phyloP scores from a whole-genome alignment of 2,329 filamentous ascomycete genomes.

The Tolypocladium amazonense region DNA sequence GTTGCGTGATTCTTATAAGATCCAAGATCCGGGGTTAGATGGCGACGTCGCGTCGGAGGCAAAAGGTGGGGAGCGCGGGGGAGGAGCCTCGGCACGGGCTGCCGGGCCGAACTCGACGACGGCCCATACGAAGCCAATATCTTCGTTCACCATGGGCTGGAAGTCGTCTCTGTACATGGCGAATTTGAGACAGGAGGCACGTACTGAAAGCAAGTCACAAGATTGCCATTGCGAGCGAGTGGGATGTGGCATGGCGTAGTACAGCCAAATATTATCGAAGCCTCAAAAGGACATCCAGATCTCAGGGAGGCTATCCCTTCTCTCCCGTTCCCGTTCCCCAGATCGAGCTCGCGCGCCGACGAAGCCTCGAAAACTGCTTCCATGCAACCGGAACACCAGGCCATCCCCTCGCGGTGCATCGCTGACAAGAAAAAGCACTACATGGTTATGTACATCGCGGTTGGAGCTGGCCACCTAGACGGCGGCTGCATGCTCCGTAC shows the following conservation, averaged over 20 bases:
- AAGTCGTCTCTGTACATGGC: not conserved
- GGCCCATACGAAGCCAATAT: not conserved
- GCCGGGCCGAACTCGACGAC: too few species aligned
- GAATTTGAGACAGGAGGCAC: not conserved
- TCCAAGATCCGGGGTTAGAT: not conserved
- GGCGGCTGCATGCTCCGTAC: not conserved
- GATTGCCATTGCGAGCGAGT: not conserved
- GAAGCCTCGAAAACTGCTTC: not conserved
- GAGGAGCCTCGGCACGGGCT: not conserved
- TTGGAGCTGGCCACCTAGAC: not conserved
- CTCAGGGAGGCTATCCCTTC: not conserved
- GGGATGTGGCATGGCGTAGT: not conserved
- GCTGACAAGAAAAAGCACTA: not conserved
- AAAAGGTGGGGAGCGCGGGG: not conserved
- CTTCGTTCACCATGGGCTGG: not conserved
- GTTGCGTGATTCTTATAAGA: not conserved
- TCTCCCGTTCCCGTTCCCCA: not conserved
- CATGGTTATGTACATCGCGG: not conserved
- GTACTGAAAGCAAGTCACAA: not conserved
- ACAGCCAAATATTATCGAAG: not conserved
- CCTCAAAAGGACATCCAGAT: not conserved
- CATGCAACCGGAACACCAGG: slow-evolving; percentile 1
- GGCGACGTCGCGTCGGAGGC: not conserved
- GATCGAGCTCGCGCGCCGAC: not conserved
- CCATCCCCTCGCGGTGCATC: not conserved